Percentiles rank a stretch among this genome's conserved stretches.
Evolutionary conservation across 78 protist species (phyloP).

Genomic region (Capsaspora owczarzaki): DNA sequence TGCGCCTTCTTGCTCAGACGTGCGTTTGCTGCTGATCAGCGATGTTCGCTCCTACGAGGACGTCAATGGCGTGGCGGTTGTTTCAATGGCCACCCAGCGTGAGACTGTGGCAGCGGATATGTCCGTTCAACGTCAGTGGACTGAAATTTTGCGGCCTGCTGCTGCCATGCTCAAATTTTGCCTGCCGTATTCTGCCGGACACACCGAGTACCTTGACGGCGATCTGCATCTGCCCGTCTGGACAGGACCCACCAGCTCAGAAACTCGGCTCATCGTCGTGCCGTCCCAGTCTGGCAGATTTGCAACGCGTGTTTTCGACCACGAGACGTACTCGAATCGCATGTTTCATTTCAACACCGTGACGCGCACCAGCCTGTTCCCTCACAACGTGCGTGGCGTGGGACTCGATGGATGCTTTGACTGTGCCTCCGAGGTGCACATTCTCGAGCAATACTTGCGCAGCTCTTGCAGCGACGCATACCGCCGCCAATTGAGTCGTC

Average conservation of each 20-base stretch:
- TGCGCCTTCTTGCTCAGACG: too few relatives aligned
- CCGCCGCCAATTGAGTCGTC: too few relatives aligned
- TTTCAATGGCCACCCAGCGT: too few relatives aligned
- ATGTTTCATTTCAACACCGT: slow-evolving; percentile 48
- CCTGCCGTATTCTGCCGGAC: slow-evolving; percentile 32
- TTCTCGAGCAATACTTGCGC: slow-evolving; percentile 10
- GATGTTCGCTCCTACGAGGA: slow-evolving; percentile 26
- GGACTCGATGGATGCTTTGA: slow-evolving; percentile 52
- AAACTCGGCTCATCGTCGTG: slow-evolving; percentile 47
- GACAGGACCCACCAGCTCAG: slow-evolving; percentile 57
- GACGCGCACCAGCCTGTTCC: slow-evolving; percentile 6
- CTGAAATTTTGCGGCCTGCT: background rate
- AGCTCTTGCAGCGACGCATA: too few relatives aligned
- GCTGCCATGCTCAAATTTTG: slow-evolving; percentile 43
- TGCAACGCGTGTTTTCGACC: slow-evolving; percentile 10
- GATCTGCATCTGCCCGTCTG: slow-evolving; percentile 41
- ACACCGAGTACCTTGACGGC: slow-evolving; percentile 41
- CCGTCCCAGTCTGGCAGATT: too few relatives aligned
- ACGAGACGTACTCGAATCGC: slow-evolving; percentile 35
- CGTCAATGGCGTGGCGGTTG: too few relatives aligned
- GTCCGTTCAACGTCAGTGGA: slow-evolving; percentile 19
- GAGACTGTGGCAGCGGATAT: slow-evolving; percentile 15
- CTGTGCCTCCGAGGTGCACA: slow-evolving; percentile 38
- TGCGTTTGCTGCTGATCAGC: background rate
- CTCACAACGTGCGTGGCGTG: background rate